Conservation (phyloP, 176 grass and related monocot genomes). For the Cenchrus purpureus region DNA sequence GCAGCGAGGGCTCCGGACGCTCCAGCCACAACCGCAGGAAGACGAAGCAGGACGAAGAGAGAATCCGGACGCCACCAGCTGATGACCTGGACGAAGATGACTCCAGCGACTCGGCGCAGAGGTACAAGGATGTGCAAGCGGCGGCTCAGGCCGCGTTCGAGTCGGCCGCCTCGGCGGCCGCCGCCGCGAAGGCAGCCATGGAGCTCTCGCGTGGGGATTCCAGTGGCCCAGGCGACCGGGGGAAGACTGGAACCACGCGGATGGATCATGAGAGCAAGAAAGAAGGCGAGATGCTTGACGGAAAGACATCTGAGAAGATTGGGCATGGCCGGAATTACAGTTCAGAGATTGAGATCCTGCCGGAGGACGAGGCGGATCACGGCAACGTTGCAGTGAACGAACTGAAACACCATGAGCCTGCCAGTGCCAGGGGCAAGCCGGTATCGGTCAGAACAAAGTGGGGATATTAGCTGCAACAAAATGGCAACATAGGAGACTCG, state of each 20-base stretch:
- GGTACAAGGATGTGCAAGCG: constrained; percentile 64
- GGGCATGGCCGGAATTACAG: neutral
- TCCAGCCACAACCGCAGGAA: constrained; percentile 19
- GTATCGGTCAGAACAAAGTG: constrained; percentile 48
- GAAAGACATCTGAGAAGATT: neutral
- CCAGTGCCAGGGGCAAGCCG: constrained; percentile 26
- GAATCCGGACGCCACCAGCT: neutral
- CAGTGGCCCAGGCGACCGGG: constrained; percentile 10
- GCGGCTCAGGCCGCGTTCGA: constrained; percentile 89
- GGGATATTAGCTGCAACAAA: constrained; percentile 17
- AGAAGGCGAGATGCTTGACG: neutral
- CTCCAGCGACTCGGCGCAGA: constrained; percentile 6
- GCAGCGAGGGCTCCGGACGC: neutral
- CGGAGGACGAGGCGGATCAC: constrained; percentile 10
- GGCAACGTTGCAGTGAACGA: neutral
- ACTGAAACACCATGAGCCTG: neutral
- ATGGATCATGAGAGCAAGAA: neutral
- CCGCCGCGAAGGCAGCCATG: constrained; percentile 79
- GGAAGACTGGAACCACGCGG: neutral
- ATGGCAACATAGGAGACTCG: constrained; percentile 5
- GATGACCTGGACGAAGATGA: constrained; percentile 16
- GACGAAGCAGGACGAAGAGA: neutral
- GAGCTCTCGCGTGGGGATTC: constrained; percentile 63
- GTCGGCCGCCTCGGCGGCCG: constrained; percentile 70
- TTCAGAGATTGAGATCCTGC: constrained; percentile 29